phyloP scores from a whole-genome alignment of 805 yeast species.

The Wickerhamiella sorbophila region DNA sequence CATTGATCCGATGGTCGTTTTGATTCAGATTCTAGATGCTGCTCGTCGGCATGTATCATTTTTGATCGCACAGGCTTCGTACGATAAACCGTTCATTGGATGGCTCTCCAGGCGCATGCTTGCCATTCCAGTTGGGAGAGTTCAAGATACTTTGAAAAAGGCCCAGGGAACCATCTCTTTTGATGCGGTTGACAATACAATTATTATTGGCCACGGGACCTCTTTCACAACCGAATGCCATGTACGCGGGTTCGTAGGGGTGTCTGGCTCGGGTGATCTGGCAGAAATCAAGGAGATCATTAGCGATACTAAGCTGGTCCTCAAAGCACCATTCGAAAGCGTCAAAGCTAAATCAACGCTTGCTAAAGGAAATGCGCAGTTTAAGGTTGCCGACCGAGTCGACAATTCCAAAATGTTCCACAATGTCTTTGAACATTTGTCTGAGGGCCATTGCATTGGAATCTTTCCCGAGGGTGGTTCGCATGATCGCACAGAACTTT shows the following conservation, averaged over 20 bases:
- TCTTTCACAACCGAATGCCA: constrained; percentile 47
- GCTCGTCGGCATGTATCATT: constrained; percentile 61
- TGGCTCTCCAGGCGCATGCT: constrained; percentile 57
- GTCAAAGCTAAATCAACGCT: constrained; percentile 22
- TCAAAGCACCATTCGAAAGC: constrained; percentile 31
- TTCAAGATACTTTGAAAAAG: constrained; percentile 65
- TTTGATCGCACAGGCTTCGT: constrained; percentile 72
- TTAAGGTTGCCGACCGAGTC: constrained; percentile 64
- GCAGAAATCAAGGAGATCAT: constrained; percentile 52
- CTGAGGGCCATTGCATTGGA: constrained; percentile 71
- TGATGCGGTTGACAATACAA: constrained; percentile 36
- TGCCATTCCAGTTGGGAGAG: constrained; percentile 82
- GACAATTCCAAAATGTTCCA: constrained; percentile 78
- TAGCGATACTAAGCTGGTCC: constrained; percentile 51
- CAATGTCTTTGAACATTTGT: constrained; percentile 69
- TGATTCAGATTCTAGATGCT: constrained; percentile 61
- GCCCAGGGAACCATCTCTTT: constrained; percentile 61
- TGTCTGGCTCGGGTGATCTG: constrained; percentile 67
- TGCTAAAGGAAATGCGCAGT: constrained; percentile 37
- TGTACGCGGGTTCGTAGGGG: constrained; percentile 17
- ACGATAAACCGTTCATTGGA: constrained; percentile 55
- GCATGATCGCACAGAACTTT: constrained; percentile 81
- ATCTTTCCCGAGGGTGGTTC: constrained; percentile 98
- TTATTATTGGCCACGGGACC: constrained; percentile 53
- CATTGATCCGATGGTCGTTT: constrained; percentile 67